Percentiles rank a stretch among this genome's conserved stretches.
Conservation (phyloP, 768 basidiomycete genomes). For the Mycena pura region DNA sequence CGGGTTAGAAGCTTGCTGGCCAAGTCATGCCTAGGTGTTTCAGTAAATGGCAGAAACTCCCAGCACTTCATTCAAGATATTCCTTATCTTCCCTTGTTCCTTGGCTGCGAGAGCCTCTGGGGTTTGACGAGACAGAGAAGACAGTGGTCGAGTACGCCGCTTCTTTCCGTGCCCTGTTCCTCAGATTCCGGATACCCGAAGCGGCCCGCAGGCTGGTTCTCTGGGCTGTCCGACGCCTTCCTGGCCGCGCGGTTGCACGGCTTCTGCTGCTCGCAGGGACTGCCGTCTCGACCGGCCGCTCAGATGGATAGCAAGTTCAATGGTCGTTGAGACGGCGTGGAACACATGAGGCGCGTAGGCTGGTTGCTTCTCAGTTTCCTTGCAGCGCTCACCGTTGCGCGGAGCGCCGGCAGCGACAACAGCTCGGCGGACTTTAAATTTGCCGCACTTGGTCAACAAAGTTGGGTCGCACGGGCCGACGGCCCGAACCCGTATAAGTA, state of each 20-base stretch:
- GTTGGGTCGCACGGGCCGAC: constrained; percentile 89
- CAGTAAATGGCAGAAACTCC: constrained; percentile 30
- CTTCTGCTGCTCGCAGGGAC: constrained; percentile 91
- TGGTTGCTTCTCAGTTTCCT: neutral
- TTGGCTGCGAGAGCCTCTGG: constrained; percentile 69
- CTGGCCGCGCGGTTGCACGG: constrained; percentile 80
- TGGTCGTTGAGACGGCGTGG: constrained; percentile 86
- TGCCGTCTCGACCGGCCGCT: constrained; percentile 88
- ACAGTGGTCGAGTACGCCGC: constrained; percentile 82
- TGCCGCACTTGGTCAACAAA: constrained; percentile 83
- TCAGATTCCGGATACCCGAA: neutral
- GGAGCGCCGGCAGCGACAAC: no score
- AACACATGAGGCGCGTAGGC: constrained; percentile 93
- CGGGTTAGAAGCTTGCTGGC: constrained; percentile 70
- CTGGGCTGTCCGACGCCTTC: constrained; percentile 80
- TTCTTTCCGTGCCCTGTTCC: neutral
- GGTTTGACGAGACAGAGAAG: no score
- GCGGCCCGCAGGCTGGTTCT: constrained; percentile 81
- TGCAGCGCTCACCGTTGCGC: no score
- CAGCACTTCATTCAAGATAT: constrained; percentile 71
- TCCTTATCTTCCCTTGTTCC: constrained; percentile 79
- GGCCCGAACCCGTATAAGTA: no score
- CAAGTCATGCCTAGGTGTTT: constrained; percentile 12
- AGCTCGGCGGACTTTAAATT: no score
- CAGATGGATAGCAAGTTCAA: constrained; percentile 91